Percentiles rank a stretch among this genome's conserved stretches.
Evolutionary conservation across 768 basidiomycete genomes (phyloP).

Genomic region (Pilatotrama ljubarskyi): DNA sequence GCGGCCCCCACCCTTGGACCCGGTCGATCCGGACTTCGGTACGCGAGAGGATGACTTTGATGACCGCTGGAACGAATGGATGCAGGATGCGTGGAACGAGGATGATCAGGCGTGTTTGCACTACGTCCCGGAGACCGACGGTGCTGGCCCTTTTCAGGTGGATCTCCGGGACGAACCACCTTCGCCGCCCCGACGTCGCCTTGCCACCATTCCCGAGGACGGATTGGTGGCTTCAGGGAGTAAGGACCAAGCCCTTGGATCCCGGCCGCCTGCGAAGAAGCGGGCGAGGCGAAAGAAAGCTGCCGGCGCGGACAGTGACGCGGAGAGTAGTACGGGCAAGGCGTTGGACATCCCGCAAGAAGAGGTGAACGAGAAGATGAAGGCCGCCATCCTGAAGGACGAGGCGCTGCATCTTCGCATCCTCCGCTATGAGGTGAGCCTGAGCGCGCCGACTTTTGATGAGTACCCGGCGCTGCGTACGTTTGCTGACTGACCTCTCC

Average conservation of each 20-base stretch:
- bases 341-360: conserved; percentile 35
- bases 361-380: conserved; percentile 45
- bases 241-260: neutral
- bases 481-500: neutral
- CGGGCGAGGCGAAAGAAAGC: conserved; percentile 18
- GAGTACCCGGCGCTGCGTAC: too few species aligned
- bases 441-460: too few species aligned
- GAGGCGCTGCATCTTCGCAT: conserved; percentile 52
- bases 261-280: conserved; percentile 4
- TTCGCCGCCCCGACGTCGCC: neutral
- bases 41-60: neutral
- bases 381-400: conserved; percentile 45
- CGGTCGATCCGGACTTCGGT: neutral
- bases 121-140: conserved; percentile 32
- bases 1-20: neutral
- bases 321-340: neutral
- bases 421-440: conserved; percentile 65
- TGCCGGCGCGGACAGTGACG: conserved; percentile 7
- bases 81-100: conserved; percentile 9
- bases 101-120: conserved; percentile 37
- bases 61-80: conserved; percentile 4
- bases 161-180: neutral
- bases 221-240: neutral
- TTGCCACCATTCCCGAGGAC: neutral
- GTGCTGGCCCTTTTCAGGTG: neutral